Percentiles rank a stretch among this genome's conserved stretches.
phyloP scores from a whole-genome alignment of 2,329 filamentous ascomycete genomes.

The Verticillium zaregamsianum region DNA sequence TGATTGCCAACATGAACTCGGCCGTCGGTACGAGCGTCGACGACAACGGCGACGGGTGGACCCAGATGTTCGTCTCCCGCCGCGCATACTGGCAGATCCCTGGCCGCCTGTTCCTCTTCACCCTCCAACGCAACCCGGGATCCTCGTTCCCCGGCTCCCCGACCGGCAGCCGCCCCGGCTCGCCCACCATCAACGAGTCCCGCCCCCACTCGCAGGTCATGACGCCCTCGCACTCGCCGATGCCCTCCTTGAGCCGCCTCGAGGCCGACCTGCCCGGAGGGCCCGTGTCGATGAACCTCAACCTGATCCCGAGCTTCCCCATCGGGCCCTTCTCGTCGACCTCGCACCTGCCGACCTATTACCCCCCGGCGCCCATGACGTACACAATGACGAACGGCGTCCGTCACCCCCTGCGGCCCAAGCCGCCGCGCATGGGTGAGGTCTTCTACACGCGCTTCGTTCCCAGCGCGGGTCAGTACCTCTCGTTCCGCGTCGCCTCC shows the following conservation, averaged over 20 bases:
- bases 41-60: conserved; percentile 63
- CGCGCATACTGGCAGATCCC: conserved; percentile 91
- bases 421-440: conserved; percentile 85
- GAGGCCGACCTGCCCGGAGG: conserved; percentile 16
- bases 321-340: conserved; percentile 73
- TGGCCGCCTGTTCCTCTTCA: conserved; percentile 82
- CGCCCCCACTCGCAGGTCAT: conserved; percentile 17
- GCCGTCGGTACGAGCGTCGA: conserved; percentile 64
- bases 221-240: conserved; percentile 18
- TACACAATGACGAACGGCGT: conserved; percentile 75
- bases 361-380: conserved; percentile 76
- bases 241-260: conserved; percentile 16
- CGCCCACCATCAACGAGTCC: conserved; percentile 37
- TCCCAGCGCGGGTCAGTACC: conserved; percentile 74
- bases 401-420: conserved; percentile 81
- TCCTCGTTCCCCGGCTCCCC: conserved; percentile 46
- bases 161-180: conserved; percentile 47
- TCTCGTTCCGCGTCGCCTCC: conserved; percentile 84
- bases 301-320: conserved; percentile 34
- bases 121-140: conserved; percentile 57
- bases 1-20: conserved; percentile 73
- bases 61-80: conserved; percentile 75
- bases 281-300: conserved; percentile 27
- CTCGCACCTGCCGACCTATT: conserved; percentile 87
- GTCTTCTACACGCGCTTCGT: conserved; percentile 87